Evolutionary conservation across 139 green algal genomes (phyloP).

Genomic region (Astrephomene gubernaculifera): DNA sequence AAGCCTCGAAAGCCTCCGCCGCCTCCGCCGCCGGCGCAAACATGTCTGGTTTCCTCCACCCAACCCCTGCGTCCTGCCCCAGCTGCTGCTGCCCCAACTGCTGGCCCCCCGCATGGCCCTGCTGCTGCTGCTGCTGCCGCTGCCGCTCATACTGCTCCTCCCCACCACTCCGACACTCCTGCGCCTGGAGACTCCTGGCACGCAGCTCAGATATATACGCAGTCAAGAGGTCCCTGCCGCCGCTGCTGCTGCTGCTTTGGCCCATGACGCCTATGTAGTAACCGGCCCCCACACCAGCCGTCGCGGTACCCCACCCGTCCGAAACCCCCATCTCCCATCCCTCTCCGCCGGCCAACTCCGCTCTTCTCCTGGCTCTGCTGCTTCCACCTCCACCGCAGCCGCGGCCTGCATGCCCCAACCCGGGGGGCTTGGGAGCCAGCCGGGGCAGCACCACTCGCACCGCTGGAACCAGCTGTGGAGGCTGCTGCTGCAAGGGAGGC

Average conservation of each 20-base stretch:
- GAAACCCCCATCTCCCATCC: background rate
- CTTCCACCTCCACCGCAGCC: background rate
- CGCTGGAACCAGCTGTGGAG: background rate
- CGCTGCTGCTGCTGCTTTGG: no score
- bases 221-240: no score
- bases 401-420: background rate
- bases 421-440: background rate
- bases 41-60: background rate
- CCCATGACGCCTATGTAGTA: no score
- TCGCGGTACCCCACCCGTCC: no score
- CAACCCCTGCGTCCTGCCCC: background rate
- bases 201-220: no score
- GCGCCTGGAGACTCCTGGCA: no score
- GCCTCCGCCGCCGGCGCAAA: background rate
- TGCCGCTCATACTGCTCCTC: background rate
- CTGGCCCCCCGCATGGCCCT: background rate
- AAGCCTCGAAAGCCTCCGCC: background rate
- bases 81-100: background rate
- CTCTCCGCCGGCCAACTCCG: background rate
- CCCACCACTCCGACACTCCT: background rate
- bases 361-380: background rate
- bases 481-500: background rate
- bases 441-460: slow-evolving; percentile 24
- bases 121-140: background rate
- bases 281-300: no score